These are phyloP conservation scores for Colletotrichum sp. DNA, from an alignment of 2,329 filamentous ascomycete species.

Conservation along the genomic window DNA sequence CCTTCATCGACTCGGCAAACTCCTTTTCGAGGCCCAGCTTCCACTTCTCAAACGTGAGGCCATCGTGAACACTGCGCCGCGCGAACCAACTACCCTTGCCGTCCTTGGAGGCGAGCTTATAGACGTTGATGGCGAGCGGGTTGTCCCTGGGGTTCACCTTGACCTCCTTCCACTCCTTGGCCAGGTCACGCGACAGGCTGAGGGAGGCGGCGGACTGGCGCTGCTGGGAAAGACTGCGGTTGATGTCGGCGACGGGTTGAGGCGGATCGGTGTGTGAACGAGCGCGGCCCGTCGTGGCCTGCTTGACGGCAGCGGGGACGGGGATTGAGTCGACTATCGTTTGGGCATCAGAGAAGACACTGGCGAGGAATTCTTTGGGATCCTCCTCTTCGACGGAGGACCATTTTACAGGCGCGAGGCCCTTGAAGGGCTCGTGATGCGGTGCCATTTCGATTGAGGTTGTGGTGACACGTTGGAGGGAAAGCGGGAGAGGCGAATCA, in stretches of 20 bases:
- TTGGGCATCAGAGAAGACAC: conserved; percentile 71
- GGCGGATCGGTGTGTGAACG: conserved; percentile 65
- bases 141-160: conserved; percentile 77
- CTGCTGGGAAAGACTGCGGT: conserved; percentile 46
- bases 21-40: conserved; percentile 78
- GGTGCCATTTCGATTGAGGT: conserved; percentile 48
- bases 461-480: background rate
- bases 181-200: conserved; percentile 60
- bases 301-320: conserved; percentile 31
- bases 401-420: conserved; percentile 62
- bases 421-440: conserved; percentile 64
- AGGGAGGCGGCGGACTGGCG: conserved; percentile 50
- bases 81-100: conserved; percentile 91
- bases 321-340: conserved; percentile 81
- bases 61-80: conserved; percentile 80
- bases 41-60: conserved; percentile 78
- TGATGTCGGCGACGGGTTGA: conserved; percentile 55
- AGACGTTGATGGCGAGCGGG: conserved; percentile 77
- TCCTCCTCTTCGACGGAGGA: conserved; percentile 48
- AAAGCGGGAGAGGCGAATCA: background rate
- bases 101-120: conserved; percentile 80
- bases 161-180: conserved; percentile 86
- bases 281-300: conserved; percentile 47
- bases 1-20: conserved; percentile 78
- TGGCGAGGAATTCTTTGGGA: conserved; percentile 58